Evolutionary conservation across 129 eudicot species (phyloP), one percentile per base, ranked within the genome.

Genomic region (Cynara cardunculus): DNA sequence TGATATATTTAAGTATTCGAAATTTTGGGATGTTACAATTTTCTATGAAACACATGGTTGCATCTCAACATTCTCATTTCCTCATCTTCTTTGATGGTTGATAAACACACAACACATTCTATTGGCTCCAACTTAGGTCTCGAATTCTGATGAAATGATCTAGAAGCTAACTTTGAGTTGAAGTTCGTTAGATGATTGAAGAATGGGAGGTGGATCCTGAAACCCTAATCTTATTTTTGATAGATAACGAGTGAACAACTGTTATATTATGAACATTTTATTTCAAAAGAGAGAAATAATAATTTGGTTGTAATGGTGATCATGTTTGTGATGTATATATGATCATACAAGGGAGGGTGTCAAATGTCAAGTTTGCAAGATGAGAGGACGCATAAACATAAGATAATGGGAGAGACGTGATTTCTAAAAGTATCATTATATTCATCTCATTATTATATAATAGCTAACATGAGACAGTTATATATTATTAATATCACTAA

Each of bases 331-430:
- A 70, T 37, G 26, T n/a, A 37, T 31, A 70, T 70, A 70, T 31
- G 16, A 30, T 56, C 21, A 70, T 18, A n/a, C 22, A 18, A 30
- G 46, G 46, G 74, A 9, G 74, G 49, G 25, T 69, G 44, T 28
- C 73, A 28, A 27, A 4, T 30, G 62, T 30, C 73, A 30, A 30
- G 16, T 70, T 70, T 31, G 25, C 24, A 70, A 70, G 25, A 12
- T 28, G 16, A 18, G 46, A 9, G 11, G 2, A 6, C 31, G 31
- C 19, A 70, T 31, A 70, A 28, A 31, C 44, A 10, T 70, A 16
- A 31, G 74, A 37, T 70, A 70, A 70, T 70, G 46, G 46, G 11
- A 70, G 74, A 70, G 12, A 70, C 74, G 16, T 70, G 44, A 70
- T 22, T 37, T 31, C 74, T 30, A 31, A 16, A 31, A 31, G 46